Evolutionary conservation across 371 early-diverging fungal genomes (phyloP), one percentile per base, ranked within the genome.

Genomic region (Conidiobolus incongruus): DNA sequence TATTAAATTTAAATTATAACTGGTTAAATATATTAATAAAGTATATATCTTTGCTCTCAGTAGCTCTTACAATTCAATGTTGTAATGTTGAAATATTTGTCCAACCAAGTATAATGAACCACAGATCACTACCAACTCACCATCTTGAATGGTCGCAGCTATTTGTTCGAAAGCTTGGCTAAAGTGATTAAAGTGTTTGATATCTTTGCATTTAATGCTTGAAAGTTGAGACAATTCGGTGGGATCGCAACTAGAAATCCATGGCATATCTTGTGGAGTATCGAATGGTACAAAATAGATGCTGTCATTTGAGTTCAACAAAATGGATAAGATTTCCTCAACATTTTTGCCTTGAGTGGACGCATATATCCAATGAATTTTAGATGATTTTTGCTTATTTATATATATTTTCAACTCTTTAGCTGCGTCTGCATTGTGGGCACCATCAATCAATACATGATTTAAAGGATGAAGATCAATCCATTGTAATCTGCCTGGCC

Each of bases 41-140:
- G n/a, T n/a, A n/a, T n/a, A n/a, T n/a, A n/a, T n/a, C n/a, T n/a
- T n/a, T n/a, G n/a, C n/a, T n/a, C n/a, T n/a, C n/a, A n/a, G n/a
- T n/a, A n/a, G n/a, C n/a, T n/a, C n/a, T n/a, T n/a, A n/a, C n/a
- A n/a, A n/a, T n/a, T n/a, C n/a, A n/a, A n/a, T n/a, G n/a, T n/a
- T n/a, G n/a, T n/a, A 49, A 13, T 61, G 24, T 23, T 70, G 58
- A 45, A 65, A 77, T 32, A 82, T 55, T 46, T 83, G 80, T 16
- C 84, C 77, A 2, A 77, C 78, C n/a, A 89, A 58, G 50, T 89
- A 89, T 17, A 86, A 61, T 5, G 84, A 83, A 6, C 90, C 90
- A 55, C 81, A 83, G 1, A 83, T 48, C 2, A 81, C 77, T 10
- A 77, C 65, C 6, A 74, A 24, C 26, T 58, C 63, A 12, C 42